A percentile compares a stretch with the other conserved stretches of the same genome.
phyloP scores from a whole-genome alignment of 768 basidiomycete species.

The Sarcodon aspratus region DNA sequence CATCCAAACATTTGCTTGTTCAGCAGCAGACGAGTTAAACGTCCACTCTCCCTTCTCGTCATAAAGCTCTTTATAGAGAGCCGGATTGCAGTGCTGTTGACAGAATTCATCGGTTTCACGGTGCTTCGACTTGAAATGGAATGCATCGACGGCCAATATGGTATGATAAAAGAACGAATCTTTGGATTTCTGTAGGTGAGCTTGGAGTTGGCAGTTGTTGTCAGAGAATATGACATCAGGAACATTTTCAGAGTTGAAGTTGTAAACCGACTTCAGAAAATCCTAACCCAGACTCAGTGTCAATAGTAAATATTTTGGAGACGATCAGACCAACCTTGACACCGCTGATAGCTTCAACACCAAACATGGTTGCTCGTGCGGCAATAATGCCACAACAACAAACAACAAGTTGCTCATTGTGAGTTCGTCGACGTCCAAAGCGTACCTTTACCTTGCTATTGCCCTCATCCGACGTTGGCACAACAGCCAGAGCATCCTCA shows the following conservation, averaged over 20 bases:
- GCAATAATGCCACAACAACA: constrained; percentile 10
- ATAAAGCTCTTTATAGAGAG: constrained; percentile 16
- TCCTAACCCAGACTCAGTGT: constrained; percentile 6
- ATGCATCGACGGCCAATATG: constrained; percentile 22
- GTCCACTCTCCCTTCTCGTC: constrained; percentile 16
- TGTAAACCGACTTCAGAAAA: background rate
- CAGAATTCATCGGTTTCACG: constrained; percentile 15
- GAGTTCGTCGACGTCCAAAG: constrained; percentile 14
- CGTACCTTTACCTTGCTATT: background rate
- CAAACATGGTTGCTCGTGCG: constrained; percentile 12
- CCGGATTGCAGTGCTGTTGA: constrained; percentile 19
- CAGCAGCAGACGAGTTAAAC: constrained; percentile 24
- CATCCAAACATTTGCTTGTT: constrained; percentile 27
- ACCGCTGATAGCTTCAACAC: constrained; percentile 9
- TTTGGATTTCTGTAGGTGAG: no score
- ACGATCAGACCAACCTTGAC: constrained; percentile 6
- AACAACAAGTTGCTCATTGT: constrained; percentile 18
- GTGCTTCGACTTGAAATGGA: constrained; percentile 27
- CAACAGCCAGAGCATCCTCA: no score
- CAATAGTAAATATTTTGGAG: constrained; percentile 2
- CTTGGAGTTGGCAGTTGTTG: constrained; percentile 13
- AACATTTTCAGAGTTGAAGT: no score
- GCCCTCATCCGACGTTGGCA: background rate
- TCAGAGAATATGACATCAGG: constrained; percentile 18
- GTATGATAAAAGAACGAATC: constrained; percentile 11